These are phyloP conservation scores for Emydomyces testavorans DNA, from an alignment of 2,329 filamentous ascomycete genomes.

Conservation along the genomic window DNA sequence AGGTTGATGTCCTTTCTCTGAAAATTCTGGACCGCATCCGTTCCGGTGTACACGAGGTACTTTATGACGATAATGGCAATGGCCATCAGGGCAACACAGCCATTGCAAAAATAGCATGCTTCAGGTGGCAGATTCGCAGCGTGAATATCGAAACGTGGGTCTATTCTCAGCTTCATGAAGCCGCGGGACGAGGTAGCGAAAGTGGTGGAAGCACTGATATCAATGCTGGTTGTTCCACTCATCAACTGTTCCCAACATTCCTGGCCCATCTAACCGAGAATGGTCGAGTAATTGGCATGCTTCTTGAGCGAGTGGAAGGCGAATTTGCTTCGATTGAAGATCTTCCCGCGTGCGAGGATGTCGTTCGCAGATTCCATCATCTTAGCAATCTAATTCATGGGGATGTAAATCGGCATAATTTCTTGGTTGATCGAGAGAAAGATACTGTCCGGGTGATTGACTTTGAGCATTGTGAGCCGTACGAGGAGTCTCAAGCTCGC, in stretches of 20 bases:
- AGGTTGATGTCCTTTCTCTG: not conserved
- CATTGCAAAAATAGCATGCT: constrained; percentile 10
- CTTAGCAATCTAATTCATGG: constrained; percentile 8
- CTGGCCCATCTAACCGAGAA: constrained; percentile 9
- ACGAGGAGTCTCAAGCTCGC: not conserved
- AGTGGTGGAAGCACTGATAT: too few species aligned
- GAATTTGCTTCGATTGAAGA: not conserved
- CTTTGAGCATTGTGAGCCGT: constrained; percentile 7
- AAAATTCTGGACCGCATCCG: not conserved
- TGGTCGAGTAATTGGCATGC: constrained; percentile 10
- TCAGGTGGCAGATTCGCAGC: constrained; percentile 6
- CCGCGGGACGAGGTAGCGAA: not conserved
- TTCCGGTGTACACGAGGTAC: constrained; percentile 4
- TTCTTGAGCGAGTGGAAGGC: constrained; percentile 8
- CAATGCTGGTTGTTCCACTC: too few species aligned
- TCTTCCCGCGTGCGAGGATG: not conserved
- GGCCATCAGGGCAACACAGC: too few species aligned
- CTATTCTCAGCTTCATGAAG: not conserved
- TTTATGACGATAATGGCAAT: too few species aligned
- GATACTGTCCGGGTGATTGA: not conserved
- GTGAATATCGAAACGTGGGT: constrained; percentile 7
- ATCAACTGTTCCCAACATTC: not conserved
- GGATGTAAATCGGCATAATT: constrained; percentile 12
- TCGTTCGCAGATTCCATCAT: constrained; percentile 5
- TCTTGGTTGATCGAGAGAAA: not conserved